A percentile compares a stretch with the other conserved stretches of the same genome.
Evolutionary conservation across 768 basidiomycete genomes (phyloP).

Genomic region (Agrocybe praecox): DNA sequence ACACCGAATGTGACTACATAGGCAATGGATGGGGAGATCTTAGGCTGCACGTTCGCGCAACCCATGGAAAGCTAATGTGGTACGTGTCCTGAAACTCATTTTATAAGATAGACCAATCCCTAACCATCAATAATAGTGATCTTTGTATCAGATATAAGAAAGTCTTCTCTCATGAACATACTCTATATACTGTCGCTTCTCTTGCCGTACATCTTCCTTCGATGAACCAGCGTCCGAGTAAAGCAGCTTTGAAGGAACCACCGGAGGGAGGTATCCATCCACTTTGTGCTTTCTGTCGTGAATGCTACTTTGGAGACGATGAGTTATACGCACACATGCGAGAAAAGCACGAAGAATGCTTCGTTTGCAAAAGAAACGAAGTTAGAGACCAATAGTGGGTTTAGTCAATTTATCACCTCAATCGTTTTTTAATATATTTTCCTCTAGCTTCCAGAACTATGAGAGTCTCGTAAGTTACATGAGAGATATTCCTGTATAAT

Average conservation of each 20-base stretch:
- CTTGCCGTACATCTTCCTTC: slow-evolving; percentile 80
- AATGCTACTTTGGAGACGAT: slow-evolving; percentile 92
- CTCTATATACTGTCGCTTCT: slow-evolving; percentile 67
- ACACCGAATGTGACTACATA: slow-evolving; percentile 78
- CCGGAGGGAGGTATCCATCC: slow-evolving; percentile 78
- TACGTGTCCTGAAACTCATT: slow-evolving; percentile 34
- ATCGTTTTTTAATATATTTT: not conserved
- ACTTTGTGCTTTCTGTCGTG: slow-evolving; percentile 86
- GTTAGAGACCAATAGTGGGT: slow-evolving; percentile 85
- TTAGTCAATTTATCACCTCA: not conserved
- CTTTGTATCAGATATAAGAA: slow-evolving; percentile 90
- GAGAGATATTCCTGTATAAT: not conserved
- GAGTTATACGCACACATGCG: slow-evolving; percentile 95
- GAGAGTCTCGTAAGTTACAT: slow-evolving; percentile 59
- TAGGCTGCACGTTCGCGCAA: slow-evolving; percentile 77
- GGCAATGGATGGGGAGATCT: slow-evolving; percentile 90
- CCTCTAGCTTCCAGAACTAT: slow-evolving; percentile 74
- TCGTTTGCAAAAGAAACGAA: slow-evolving; percentile 86
- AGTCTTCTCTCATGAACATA: slow-evolving; percentile 95
- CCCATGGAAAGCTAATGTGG: slow-evolving; percentile 84
- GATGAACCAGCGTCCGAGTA: slow-evolving; percentile 45
- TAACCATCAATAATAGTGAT: slow-evolving; percentile 49
- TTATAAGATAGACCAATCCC: not conserved
- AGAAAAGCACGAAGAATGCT: slow-evolving; percentile 94
- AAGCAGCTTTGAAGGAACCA: slow-evolving; percentile 47